Evolutionary conservation across 164 flowering plant genomes (phyloP).

Genomic region (Amborella trichopoda): DNA sequence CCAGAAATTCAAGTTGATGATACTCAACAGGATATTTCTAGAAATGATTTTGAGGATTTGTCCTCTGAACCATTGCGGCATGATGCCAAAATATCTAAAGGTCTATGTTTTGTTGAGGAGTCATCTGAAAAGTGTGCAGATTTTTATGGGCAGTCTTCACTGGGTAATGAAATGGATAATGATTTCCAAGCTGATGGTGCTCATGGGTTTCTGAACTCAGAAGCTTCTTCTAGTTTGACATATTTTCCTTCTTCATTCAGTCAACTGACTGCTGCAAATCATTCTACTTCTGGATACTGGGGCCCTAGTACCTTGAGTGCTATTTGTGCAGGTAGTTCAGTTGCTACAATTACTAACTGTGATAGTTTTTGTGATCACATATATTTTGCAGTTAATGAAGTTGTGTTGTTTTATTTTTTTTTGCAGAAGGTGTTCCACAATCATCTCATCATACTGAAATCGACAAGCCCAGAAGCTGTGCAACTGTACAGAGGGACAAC

Average conservation of each 20-base stretch:
- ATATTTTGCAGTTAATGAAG: conserved; percentile 9
- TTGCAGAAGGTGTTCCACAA: conserved; percentile 10
- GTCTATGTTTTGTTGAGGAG: neutral
- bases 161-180: conserved; percentile 7
- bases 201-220: conserved; percentile 8
- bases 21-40: conserved; percentile 7
- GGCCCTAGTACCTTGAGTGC: conserved; percentile 11
- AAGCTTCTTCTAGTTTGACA: conserved; percentile 4
- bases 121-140: conserved; percentile 9
- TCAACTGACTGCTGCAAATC: conserved; percentile 9
- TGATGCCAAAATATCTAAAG: conserved; percentile 3
- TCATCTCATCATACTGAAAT: conserved; percentile 9
- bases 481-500: conserved; percentile 8
- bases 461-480: conserved; percentile 10
- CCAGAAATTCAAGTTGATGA: conserved; percentile 7
- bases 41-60: conserved; percentile 11
- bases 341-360: too few relatives aligned
- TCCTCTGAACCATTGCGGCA: conserved; percentile 1
- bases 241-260: conserved; percentile 8
- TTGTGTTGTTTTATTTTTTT: conserved; percentile 14
- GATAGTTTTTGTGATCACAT: too few relatives aligned
- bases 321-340: conserved; percentile 7
- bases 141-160: conserved; percentile 2
- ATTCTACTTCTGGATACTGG: conserved; percentile 10
- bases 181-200: conserved; percentile 10